Evolutionary conservation across 495 filamentous ascomycete genomes (phyloP).

Genomic region (Eremomyces bilateralis): DNA sequence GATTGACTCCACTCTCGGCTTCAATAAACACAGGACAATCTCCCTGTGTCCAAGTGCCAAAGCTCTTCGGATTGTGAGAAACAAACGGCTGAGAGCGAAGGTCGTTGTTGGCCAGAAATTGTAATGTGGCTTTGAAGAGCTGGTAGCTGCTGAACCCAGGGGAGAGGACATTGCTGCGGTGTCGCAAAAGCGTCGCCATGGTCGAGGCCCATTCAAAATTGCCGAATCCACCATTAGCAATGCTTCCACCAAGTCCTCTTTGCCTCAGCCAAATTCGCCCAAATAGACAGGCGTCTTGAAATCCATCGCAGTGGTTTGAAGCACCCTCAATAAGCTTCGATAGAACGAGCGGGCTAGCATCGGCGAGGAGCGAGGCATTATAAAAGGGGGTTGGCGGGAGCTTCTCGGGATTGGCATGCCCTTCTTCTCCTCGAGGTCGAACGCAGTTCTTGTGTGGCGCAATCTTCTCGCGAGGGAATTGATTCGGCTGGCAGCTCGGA

Average conservation of each 20-base stretch:
- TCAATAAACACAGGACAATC: conserved; percentile 39
- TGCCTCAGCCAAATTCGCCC: conserved; percentile 79
- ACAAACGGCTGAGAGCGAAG: conserved; percentile 39
- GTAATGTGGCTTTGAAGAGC: conserved; percentile 76
- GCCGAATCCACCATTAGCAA: conserved; percentile 71
- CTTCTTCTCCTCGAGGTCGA: conserved; percentile 24
- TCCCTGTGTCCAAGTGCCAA: too few species aligned
- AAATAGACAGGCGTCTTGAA: conserved; percentile 63
- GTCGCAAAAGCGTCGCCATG: conserved; percentile 54
- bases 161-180: conserved; percentile 47
- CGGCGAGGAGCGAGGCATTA: conserved; percentile 66
- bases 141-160: conserved; percentile 75
- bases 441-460: conserved; percentile 49
- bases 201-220: conserved; percentile 73
- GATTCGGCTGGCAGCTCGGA: conserved; percentile 37
- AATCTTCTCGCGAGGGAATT: conserved; percentile 49
- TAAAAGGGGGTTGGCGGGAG: conserved; percentile 55
- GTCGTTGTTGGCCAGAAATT: conserved; percentile 56
- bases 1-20: conserved; percentile 45
- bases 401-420: conserved; percentile 20
- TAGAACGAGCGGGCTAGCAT: conserved; percentile 38
- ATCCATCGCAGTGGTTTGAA: conserved; percentile 44
- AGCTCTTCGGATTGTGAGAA: conserved; percentile 16
- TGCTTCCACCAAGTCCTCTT: conserved; percentile 46
- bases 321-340: conserved; percentile 41